Percentiles rank a stretch among this genome's conserved stretches.
phyloP scores from a whole-genome alignment of 306 rosid genomes.

The Fragaria ananassa region DNA sequence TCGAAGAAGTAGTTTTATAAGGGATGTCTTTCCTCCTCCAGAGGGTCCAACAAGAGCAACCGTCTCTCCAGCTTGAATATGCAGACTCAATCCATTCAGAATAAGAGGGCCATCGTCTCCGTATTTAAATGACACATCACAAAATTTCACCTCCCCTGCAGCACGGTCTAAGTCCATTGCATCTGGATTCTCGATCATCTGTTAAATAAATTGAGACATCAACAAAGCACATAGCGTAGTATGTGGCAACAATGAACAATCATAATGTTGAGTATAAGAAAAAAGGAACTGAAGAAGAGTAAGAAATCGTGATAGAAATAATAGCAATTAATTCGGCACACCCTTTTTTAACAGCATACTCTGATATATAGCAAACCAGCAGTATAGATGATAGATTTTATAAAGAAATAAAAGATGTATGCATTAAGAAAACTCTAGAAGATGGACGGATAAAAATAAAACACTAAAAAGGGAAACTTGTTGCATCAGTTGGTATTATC shows the following conservation, averaged over 20 bases:
- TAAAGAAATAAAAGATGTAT: background rate
- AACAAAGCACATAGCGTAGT: background rate
- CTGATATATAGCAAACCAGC: background rate
- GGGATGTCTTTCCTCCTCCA: conserved; percentile 95
- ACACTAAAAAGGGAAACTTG: background rate
- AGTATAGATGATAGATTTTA: background rate
- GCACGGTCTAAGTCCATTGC: conserved; percentile 57
- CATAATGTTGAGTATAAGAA: background rate
- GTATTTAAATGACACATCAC: conserved; percentile 66
- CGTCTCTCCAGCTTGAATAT: conserved; percentile 75
- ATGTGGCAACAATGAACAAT: background rate
- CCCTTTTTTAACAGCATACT: too few species aligned
- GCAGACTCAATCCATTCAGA: conserved; percentile 66
- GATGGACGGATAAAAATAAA: background rate
- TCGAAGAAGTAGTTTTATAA: conserved; percentile 71
- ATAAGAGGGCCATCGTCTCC: conserved; percentile 49
- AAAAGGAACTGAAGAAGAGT: too few species aligned
- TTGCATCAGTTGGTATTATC: background rate
- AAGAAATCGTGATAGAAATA: too few species aligned
- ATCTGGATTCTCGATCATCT: conserved; percentile 65
- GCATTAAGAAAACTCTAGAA: background rate
- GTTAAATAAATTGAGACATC: conserved; percentile 24
- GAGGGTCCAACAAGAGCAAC: conserved; percentile 91
- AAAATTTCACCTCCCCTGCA: conserved; percentile 68
- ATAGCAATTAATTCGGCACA: too few species aligned